phyloP scores from a whole-genome alignment of 2,329 filamentous ascomycete genomes.

The Zopfia rhizophila region DNA sequence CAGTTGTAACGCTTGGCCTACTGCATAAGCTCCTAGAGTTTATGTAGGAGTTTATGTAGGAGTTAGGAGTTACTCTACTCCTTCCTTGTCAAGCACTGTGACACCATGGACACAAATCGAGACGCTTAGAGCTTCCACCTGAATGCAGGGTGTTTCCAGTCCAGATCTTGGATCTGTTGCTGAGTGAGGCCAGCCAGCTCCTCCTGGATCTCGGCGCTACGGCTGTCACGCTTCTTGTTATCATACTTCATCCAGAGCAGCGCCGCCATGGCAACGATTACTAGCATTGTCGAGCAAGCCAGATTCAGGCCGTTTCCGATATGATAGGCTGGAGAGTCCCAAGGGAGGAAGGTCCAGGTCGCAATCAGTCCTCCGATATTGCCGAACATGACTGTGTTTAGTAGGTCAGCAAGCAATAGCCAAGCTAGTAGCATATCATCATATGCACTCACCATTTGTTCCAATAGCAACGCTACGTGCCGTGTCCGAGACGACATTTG shows the following conservation, averaged over 20 bases:
- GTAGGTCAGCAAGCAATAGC: slow-evolving; percentile 69
- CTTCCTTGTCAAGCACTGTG: too few relatives aligned
- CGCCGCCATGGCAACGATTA: slow-evolving; percentile 37
- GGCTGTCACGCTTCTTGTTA: slow-evolving; percentile 66
- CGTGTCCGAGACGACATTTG: slow-evolving; percentile 76
- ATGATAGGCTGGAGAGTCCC: slow-evolving; percentile 69
- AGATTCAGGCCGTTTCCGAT: slow-evolving; percentile 76
- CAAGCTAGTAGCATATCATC: slow-evolving; percentile 29
- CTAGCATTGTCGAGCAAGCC: slow-evolving; percentile 54
- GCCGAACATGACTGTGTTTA: slow-evolving; percentile 69
- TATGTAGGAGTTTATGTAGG: too few relatives aligned
- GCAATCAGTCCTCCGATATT: slow-evolving; percentile 73
- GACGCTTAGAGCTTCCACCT: slow-evolving; percentile 60
- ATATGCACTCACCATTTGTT: slow-evolving; percentile 15
- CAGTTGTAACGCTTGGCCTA: too few relatives aligned
- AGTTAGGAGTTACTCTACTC: too few relatives aligned
- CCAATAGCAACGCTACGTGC: slow-evolving; percentile 56
- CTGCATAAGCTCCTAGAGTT: too few relatives aligned
- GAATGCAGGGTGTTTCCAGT: slow-evolving; percentile 72
- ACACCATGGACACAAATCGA: slow-evolving; percentile 1
- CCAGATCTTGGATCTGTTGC: slow-evolving; percentile 67
- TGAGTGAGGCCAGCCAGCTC: slow-evolving; percentile 63
- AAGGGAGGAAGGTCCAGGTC: slow-evolving; percentile 70
- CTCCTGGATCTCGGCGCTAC: slow-evolving; percentile 58
- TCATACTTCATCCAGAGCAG: slow-evolving; percentile 69